Conservation (phyloP, 305 asterid genomes). For the Fraxinus floribunda region DNA sequence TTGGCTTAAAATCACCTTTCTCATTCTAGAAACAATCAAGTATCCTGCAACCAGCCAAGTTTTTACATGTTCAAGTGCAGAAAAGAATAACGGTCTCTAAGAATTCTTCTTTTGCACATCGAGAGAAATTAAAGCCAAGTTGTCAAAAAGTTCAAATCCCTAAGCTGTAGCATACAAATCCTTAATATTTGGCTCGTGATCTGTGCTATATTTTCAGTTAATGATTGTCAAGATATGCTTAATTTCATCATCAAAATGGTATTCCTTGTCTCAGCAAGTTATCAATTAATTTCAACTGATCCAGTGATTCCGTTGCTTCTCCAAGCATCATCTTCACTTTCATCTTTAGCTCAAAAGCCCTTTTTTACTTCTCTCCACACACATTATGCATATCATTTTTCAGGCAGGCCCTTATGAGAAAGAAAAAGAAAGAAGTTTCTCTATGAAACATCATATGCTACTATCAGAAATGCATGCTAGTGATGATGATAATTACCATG, state of each 20-base stretch:
- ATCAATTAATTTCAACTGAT: not conserved
- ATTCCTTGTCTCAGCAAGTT: not conserved
- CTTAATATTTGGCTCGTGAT: not conserved
- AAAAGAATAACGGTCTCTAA: not conserved
- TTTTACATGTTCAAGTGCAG: not conserved
- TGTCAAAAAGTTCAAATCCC: constrained; percentile 47
- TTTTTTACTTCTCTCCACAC: constrained; percentile 1
- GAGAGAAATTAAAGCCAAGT: constrained; percentile 41
- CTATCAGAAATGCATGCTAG: not conserved
- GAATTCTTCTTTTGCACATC: constrained; percentile 33
- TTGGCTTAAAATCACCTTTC: constrained; percentile 27
- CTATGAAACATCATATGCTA: not conserved
- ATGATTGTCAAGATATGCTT: constrained; percentile 7
- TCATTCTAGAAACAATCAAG: constrained; percentile 31
- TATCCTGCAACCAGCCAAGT: constrained; percentile 21
- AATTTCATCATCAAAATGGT: constrained; percentile 20
- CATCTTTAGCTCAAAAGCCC: constrained; percentile 24
- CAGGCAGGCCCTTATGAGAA: not conserved
- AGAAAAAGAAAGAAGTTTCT: not conserved
- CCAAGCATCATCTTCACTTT: not conserved
- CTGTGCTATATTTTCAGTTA: not conserved
- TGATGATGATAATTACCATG: not conserved
- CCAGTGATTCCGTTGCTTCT: not conserved
- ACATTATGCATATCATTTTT: not conserved
- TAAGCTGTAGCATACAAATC: constrained; percentile 50